Evolutionary conservation across 2,329 filamentous ascomycete species (phyloP), one percentile per base, ranked within the genome.

Genomic region (Alternaria brassicae): DNA sequence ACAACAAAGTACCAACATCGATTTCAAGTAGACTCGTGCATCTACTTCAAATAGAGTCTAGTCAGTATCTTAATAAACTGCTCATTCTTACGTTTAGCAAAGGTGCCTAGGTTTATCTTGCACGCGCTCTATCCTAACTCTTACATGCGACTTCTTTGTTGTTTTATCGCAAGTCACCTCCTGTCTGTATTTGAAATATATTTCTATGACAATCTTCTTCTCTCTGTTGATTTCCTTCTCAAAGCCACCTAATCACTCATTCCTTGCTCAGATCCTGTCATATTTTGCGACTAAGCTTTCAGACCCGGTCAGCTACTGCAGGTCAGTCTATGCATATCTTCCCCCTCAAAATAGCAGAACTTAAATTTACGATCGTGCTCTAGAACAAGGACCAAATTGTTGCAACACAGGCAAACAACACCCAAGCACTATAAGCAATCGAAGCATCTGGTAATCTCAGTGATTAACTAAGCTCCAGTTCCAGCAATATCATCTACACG

Each of bases 401-500:
- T 4, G 15, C 10, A 9, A n/a, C 28, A 34, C 30, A 48, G 8
- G 12, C 8, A 48, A 28, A 12, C 1, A 36, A 6, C 9, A 15
- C 13, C 10, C 23, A 19, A 41, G n/a, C 40, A 4, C 2, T 4
- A 23, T 34, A 1, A 12, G 40, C 45, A 39, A 47, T 40, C 32
- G 40, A 41, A 36, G n/a, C 23, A 13, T 36, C 7, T 15, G 8
- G 40, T 39, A 23, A 39, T 19, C 32, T 32, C 17, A 30, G 36
- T 32, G 41, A 49, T 4, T 8, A 25, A 55, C 39, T 28, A 23
- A 50, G 19, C 39, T 44, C 21, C 48, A 34, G 15, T 27, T n/a
- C 23, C 4, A 23, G 42, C 42, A n/a, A 55, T 21, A 52, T 56
- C 13, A 49, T 58, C 51, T 63, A 53, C 28, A 63, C 58, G 3